phyloP scores from a whole-genome alignment of 768 basidiomycete species.

The Rhodotorula paludigena region DNA sequence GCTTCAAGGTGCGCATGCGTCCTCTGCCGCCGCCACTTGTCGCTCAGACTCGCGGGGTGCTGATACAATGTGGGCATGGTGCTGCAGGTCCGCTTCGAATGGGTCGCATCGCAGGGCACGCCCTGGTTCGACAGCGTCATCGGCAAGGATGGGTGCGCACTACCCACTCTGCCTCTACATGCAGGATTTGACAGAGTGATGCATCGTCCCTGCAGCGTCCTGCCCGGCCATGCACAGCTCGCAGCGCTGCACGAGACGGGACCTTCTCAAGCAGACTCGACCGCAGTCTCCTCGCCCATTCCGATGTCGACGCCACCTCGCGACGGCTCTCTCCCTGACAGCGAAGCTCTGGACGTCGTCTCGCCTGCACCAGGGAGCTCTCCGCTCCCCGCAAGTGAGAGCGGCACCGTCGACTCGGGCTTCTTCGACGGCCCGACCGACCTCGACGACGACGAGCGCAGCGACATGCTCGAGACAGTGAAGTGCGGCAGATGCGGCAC shows the following conservation, averaged over 20 bases:
- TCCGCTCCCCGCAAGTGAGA: not conserved
- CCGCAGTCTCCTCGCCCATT: too few relatives aligned
- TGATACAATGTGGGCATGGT: fast-evolving
- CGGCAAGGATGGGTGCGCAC: constrained; percentile 5
- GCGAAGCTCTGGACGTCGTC: not conserved
- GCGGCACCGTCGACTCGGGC: not conserved
- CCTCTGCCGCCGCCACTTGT: too few relatives aligned
- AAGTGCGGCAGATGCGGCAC: not conserved
- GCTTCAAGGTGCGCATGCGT: constrained; percentile 23
- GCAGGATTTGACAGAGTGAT: too few relatives aligned
- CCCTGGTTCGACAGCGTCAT: constrained; percentile 32
- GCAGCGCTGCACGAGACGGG: too few relatives aligned
- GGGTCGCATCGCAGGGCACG: constrained; percentile 29
- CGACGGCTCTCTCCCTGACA: too few relatives aligned
- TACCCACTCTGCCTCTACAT: not conserved
- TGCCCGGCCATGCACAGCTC: too few relatives aligned
- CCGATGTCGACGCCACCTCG: too few relatives aligned
- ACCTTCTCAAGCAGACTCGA: too few relatives aligned
- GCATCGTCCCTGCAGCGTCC: too few relatives aligned
- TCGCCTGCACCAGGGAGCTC: not conserved
- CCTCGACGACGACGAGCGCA: fast-evolving
- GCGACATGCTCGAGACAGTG: too few relatives aligned
- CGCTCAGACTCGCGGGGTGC: too few relatives aligned
- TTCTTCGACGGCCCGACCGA: not conserved
- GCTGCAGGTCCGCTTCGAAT: constrained; percentile 31